Percentiles rank a stretch among this genome's conserved stretches.
Evolutionary conservation across 2,329 filamentous ascomycete species (phyloP).

Genomic region (Penicillium hesseltinei): DNA sequence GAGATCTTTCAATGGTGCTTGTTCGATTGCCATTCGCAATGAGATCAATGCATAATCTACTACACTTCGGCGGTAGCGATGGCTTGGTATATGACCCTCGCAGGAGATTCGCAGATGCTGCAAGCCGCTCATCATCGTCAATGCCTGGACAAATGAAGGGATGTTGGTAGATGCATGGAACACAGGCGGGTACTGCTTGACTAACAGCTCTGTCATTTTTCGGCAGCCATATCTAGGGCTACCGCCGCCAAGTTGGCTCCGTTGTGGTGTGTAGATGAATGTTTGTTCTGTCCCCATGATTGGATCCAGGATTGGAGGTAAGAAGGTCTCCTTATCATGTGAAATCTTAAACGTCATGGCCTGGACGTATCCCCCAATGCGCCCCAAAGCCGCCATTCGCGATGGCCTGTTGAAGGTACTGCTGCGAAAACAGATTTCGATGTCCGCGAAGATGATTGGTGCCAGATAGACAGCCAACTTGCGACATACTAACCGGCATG

Average conservation of each 20-base stretch:
- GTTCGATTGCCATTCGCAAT: slow-evolving; percentile 77
- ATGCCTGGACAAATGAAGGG: slow-evolving; percentile 73
- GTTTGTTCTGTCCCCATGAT: slow-evolving; percentile 71
- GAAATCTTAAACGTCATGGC: slow-evolving; percentile 74
- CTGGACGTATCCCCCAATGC: slow-evolving; percentile 76
- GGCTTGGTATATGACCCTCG: slow-evolving; percentile 65
- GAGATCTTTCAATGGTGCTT: slow-evolving; percentile 64
- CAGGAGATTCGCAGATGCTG: slow-evolving; percentile 74
- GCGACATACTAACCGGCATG: slow-evolving; percentile 38
- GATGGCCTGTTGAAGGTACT: slow-evolving; percentile 73
- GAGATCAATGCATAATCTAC: slow-evolving; percentile 90
- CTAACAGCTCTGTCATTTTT: slow-evolving; percentile 76
- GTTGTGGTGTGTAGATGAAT: slow-evolving; percentile 79
- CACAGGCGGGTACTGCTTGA: slow-evolving; percentile 81
- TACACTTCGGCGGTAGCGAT: slow-evolving; percentile 71
- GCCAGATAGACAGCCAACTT: slow-evolving; percentile 35
- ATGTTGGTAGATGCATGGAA: slow-evolving; percentile 90
- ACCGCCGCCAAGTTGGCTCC: slow-evolving; percentile 39
- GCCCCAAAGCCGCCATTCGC: slow-evolving; percentile 68
- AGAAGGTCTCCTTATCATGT: slow-evolving; percentile 73
- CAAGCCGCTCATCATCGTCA: slow-evolving; percentile 67
- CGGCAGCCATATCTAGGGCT: slow-evolving; percentile 73
- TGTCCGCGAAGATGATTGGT: slow-evolving; percentile 43
- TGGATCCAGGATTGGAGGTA: slow-evolving; percentile 80
- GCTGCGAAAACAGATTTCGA: slow-evolving; percentile 50